A percentile compares a stretch with the other conserved stretches of the same genome.
phyloP scores from a whole-genome alignment of 1,139 yeast genomes.

The Kazachstania sp. region DNA sequence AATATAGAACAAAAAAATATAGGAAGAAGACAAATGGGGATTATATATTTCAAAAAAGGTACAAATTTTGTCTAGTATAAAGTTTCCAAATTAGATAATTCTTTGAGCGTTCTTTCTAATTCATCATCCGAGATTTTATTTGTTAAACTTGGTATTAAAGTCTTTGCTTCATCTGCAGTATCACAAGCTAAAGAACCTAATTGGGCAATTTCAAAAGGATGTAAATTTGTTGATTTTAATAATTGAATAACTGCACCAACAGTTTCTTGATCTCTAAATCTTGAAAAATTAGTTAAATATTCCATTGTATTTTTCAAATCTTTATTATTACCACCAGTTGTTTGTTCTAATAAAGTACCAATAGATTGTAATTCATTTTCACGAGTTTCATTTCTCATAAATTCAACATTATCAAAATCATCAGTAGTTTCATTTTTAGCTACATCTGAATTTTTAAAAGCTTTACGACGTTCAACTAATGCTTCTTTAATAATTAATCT shows the following conservation, averaged over 20 bases:
- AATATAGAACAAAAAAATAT: neutral
- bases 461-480: slow-evolving; percentile 62
- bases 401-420: slow-evolving; percentile 30
- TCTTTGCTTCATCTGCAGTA: slow-evolving; percentile 95
- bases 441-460: slow-evolving; percentile 32
- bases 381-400: slow-evolving; percentile 30
- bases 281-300: slow-evolving; percentile 73
- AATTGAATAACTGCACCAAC: slow-evolving; percentile 89
- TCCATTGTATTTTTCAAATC: slow-evolving; percentile 89
- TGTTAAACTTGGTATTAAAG: slow-evolving; percentile 78
- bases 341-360: slow-evolving; percentile 29
- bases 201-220: slow-evolving; percentile 95
- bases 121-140: slow-evolving; percentile 80
- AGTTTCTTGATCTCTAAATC: slow-evolving; percentile 87
- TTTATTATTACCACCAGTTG: slow-evolving; percentile 54
- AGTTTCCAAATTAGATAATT: slow-evolving; percentile 59
- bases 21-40: too few species aligned
- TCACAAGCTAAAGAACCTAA: slow-evolving; percentile 90
- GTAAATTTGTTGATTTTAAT: slow-evolving; percentile 68
- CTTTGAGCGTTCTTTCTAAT: slow-evolving; percentile 77
- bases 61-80: slow-evolving; percentile 32
- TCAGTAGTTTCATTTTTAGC: slow-evolving; percentile 5
- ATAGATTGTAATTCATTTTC: slow-evolving; percentile 31
- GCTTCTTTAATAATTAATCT: slow-evolving; percentile 86
- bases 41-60: neutral